Percentiles rank a stretch among this genome's conserved stretches.
These are phyloP conservation scores for Caryopteris hybrid DNA, from an alignment of 305 asterid genomes.

Conservation along the genomic window DNA sequence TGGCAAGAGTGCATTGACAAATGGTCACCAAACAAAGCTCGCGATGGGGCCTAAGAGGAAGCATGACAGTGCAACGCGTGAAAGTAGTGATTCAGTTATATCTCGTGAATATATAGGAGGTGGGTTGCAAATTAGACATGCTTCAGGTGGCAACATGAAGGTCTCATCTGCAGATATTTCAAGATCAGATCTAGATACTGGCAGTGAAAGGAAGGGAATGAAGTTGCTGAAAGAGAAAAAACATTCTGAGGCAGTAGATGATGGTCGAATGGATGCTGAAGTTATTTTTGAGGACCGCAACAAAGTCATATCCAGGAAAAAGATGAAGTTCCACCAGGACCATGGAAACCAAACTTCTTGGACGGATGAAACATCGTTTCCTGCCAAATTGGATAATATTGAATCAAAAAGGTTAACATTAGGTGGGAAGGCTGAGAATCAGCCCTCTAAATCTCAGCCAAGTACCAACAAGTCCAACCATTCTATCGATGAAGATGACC, in stretches of 20 bases:
- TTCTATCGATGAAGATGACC: slow-evolving; percentile 59
- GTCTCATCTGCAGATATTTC: slow-evolving; percentile 33
- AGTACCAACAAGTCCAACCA: slow-evolving; percentile 32
- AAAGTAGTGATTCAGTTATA: slow-evolving; percentile 26
- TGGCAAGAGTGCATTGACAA: slow-evolving; percentile 38
- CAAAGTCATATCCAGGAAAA: slow-evolving; percentile 41
- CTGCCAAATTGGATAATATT: slow-evolving; percentile 32
- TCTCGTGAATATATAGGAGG: slow-evolving; percentile 31
- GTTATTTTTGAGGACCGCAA: slow-evolving; percentile 32
- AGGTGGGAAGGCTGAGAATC: slow-evolving; percentile 38
- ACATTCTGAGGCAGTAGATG: slow-evolving; percentile 28
- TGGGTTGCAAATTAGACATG: slow-evolving; percentile 16
- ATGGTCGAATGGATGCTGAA: slow-evolving; percentile 27
- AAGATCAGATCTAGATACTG: slow-evolving; percentile 28
- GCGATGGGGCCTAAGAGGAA: slow-evolving; percentile 37
- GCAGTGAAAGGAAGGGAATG: slow-evolving; percentile 42
- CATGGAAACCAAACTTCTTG: slow-evolving; percentile 32
- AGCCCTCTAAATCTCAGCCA: slow-evolving; percentile 27
- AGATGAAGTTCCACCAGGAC: slow-evolving; percentile 43
- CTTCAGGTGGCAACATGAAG: slow-evolving; percentile 32
- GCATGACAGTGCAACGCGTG: slow-evolving; percentile 34
- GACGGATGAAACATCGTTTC: slow-evolving; percentile 28
- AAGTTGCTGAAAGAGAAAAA: slow-evolving; percentile 40
- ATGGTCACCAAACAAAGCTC: slow-evolving; percentile 41
- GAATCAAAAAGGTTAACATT: slow-evolving; percentile 35